These are phyloP conservation scores for Ogataea sp. DNA, from an alignment of 805 yeast species.

Conservation along the genomic window DNA sequence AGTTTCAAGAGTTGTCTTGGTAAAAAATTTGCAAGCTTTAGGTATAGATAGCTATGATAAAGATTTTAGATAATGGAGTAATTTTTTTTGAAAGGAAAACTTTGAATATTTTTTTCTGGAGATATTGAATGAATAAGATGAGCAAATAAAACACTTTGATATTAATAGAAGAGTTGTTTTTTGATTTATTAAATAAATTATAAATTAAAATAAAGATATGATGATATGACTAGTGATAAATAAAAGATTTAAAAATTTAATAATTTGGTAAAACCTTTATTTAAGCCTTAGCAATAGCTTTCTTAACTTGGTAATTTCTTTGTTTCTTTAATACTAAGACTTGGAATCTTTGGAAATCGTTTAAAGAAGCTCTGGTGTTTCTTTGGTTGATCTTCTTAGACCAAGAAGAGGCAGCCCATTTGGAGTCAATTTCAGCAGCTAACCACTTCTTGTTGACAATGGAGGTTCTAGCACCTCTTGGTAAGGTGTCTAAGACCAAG, in stretches of 20 bases:
- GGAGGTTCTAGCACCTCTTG: conserved; percentile 92
- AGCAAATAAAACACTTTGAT: no score
- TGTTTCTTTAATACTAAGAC: conserved; percentile 96
- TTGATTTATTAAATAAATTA: neutral
- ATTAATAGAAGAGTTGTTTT: no score
- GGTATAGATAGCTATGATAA: no score
- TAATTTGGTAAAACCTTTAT: no score
- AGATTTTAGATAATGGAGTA: no score
- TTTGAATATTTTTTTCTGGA: no score
- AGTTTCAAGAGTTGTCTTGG: no score
- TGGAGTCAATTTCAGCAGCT: conserved; percentile 77
- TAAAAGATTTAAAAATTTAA: no score
- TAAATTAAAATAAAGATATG: conserved; percentile 4
- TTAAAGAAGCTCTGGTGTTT: conserved; percentile 84
- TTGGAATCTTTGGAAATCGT: conserved; percentile 99
- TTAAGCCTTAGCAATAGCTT: conserved; percentile 95
- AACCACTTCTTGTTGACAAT: conserved; percentile 89
- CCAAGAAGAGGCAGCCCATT: conserved; percentile 94
- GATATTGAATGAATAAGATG: no score
- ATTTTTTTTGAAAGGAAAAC: no score
- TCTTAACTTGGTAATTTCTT: conserved; percentile 89
- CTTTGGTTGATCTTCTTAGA: conserved; percentile 97
- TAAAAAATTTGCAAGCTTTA: no score
- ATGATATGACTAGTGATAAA: conserved; percentile 10
- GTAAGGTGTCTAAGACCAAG: conserved; percentile 71